Evolutionary conservation across 495 filamentous ascomycete genomes (phyloP).

Genomic region (Opeltia flavorubescens): DNA sequence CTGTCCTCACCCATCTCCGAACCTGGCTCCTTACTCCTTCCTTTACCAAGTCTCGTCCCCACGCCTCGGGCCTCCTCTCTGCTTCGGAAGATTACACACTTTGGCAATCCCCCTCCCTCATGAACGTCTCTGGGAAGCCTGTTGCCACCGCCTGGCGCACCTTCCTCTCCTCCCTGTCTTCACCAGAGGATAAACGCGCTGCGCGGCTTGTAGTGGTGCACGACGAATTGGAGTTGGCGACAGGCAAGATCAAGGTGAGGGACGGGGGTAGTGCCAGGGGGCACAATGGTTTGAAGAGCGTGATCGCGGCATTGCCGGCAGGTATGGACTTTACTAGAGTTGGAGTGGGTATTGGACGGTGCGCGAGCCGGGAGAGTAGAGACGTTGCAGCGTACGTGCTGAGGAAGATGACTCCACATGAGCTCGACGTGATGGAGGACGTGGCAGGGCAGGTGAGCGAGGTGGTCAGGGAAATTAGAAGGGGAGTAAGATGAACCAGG

Average conservation of each 20-base stretch:
- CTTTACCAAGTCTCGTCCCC: conserved; percentile 27
- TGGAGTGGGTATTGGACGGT: conserved; percentile 61
- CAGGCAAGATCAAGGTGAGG: conserved; percentile 51
- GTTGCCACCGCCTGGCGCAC: conserved; percentile 29
- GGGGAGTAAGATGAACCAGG: conserved; percentile 26
- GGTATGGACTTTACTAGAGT: conserved; percentile 28
- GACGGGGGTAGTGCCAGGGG: conserved; percentile 45
- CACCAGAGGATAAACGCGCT: conserved; percentile 15
- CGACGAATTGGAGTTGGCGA: conserved; percentile 62
- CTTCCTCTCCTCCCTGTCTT: conserved; percentile 24
- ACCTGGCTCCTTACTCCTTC: conserved; percentile 29
- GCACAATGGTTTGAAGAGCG: conserved; percentile 69
- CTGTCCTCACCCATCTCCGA: conserved; percentile 43
- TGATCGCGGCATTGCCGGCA: conserved; percentile 30
- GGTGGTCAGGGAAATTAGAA: conserved; percentile 37
- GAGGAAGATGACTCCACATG: conserved; percentile 39
- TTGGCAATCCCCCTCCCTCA: conserved; percentile 52
- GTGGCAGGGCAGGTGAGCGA: conserved; percentile 34
- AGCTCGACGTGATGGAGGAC: conserved; percentile 33
- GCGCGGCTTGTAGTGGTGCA: conserved; percentile 58
- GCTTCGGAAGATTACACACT: conserved; percentile 43
- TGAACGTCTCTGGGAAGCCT: conserved; percentile 57
- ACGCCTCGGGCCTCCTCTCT: conserved; percentile 27
- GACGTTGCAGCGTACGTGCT: conserved; percentile 57
- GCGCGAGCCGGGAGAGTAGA: conserved; percentile 37